These are phyloP conservation scores for Populus pruinosa DNA, from an alignment of 345 rosid genomes.

Conservation along the genomic window DNA sequence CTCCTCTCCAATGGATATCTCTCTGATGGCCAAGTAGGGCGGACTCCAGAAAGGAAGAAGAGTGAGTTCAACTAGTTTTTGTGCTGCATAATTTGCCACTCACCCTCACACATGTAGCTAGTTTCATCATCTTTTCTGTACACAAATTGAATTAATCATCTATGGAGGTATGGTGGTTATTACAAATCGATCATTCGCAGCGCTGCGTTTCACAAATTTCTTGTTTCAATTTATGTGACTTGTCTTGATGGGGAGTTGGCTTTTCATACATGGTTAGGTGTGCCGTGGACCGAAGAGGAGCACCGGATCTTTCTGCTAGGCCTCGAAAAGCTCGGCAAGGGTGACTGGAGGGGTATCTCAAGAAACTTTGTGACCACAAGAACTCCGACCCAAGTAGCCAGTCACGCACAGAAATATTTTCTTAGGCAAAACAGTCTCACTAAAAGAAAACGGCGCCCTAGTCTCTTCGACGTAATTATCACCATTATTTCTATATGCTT, in stretches of 20 bases:
- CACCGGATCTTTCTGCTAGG: constrained; percentile 27
- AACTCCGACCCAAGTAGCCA: constrained; percentile 41
- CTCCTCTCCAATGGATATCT: constrained; percentile 12
- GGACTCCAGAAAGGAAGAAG: constrained; percentile 21
- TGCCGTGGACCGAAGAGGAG: constrained; percentile 40
- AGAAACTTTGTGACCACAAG: constrained; percentile 33
- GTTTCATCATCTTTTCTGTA: no score
- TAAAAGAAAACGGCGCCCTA: constrained; percentile 18
- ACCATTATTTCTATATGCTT: not conserved
- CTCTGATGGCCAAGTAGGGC: constrained; percentile 22
- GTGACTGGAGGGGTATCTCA: constrained; percentile 42
- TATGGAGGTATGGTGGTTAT: no score
- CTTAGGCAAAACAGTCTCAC: constrained; percentile 16
- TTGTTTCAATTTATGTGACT: no score
- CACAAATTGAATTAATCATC: no score
- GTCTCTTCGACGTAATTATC: constrained; percentile 27
- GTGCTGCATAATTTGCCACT: not conserved
- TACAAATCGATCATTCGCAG: no score
- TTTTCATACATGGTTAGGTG: constrained; percentile 2
- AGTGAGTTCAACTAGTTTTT: constrained; percentile 10
- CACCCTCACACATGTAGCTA: no score
- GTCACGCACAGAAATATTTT: constrained; percentile 41
- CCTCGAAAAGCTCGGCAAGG: constrained; percentile 34
- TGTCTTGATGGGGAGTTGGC: not conserved
- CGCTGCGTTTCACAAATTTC: no score